A percentile compares a stretch with the other conserved stretches of the same genome.
These are phyloP conservation scores for Spizellomyces sp. DNA, from an alignment of 192 early-diverging fungal genomes.

Conservation along the genomic window DNA sequence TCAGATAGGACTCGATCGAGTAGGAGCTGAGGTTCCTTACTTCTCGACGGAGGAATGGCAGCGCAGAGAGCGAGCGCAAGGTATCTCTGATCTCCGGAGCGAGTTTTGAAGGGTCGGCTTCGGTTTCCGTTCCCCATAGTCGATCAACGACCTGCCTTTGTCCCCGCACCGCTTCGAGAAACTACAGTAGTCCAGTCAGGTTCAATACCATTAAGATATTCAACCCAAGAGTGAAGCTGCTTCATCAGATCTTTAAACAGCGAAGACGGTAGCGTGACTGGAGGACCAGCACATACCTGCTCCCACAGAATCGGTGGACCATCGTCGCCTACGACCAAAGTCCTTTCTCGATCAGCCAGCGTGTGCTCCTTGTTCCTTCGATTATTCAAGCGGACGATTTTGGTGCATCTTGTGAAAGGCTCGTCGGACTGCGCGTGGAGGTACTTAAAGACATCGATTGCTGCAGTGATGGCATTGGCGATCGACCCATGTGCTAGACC, in stretches of 20 bases:
- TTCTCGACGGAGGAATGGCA: slow-evolving; percentile 9
- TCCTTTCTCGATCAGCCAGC: slow-evolving; percentile 2
- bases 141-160: neutral
- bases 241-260: neutral
- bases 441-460: slow-evolving; percentile 6
- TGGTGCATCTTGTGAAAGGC: neutral
- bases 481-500: too few species aligned
- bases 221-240: neutral
- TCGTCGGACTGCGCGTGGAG: neutral
- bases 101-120: neutral
- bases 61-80: slow-evolving; percentile 6
- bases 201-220: neutral
- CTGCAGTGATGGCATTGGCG: slow-evolving; percentile 16
- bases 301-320: slow-evolving; percentile 13
- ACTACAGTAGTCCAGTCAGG: neutral
- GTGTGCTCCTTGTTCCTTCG: slow-evolving; percentile 15
- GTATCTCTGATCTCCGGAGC: slow-evolving; percentile 6
- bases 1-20: slow-evolving; percentile 1
- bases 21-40: neutral
- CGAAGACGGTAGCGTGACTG: neutral
- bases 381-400: slow-evolving; percentile 6
- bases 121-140: neutral
- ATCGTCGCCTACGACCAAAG: neutral
- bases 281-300: neutral
- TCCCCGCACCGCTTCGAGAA: slow-evolving; percentile 4